These are phyloP conservation scores for Trichomonascaceae sp. DNA, from an alignment of 1,139 yeast species.

Conservation along the genomic window DNA sequence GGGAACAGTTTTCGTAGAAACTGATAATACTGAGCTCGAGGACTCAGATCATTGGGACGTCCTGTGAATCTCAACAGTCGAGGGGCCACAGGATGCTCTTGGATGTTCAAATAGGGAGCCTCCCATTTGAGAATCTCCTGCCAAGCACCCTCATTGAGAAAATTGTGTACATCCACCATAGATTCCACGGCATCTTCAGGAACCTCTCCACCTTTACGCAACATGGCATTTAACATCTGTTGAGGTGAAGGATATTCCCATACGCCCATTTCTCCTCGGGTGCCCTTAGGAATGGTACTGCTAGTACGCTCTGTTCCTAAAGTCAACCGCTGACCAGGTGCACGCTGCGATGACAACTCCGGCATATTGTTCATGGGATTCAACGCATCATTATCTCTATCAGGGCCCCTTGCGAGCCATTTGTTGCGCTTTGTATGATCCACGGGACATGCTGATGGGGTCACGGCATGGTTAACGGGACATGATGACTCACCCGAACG, in stretches of 20 bases:
- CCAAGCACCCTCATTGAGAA: constrained; percentile 98
- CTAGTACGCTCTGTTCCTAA: constrained; percentile 79
- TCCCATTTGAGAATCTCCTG: constrained; percentile 92
- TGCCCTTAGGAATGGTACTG: constrained; percentile 85
- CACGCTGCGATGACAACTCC: constrained; percentile 53
- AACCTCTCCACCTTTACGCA: constrained; percentile 80
- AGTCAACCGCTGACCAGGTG: constrained; percentile 73
- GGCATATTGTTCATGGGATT: constrained; percentile 94
- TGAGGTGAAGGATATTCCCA: constrained; percentile 99
- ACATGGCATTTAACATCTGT: constrained; percentile 97
- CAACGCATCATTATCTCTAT: constrained; percentile 13
- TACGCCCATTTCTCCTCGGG: constrained; percentile 53
- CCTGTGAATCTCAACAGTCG: constrained; percentile 85
- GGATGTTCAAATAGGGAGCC: constrained; percentile 41
- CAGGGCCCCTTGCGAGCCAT: constrained; percentile 9
- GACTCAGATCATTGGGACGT: constrained; percentile 79
- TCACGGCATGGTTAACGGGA: constrained; percentile 33
- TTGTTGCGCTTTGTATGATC: constrained; percentile 12
- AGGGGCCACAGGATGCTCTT: constrained; percentile 53
- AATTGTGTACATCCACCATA: constrained; percentile 97
- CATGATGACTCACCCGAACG: constrained; percentile 19
- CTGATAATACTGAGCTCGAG: constrained; percentile 75
- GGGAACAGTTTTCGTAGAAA: constrained; percentile 69
- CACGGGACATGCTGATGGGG: constrained; percentile 16
- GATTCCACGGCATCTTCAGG: constrained; percentile 95